These are phyloP conservation scores for Colletotrichum incanum DNA, from an alignment of 2,329 filamentous ascomycete genomes.

Conservation along the genomic window DNA sequence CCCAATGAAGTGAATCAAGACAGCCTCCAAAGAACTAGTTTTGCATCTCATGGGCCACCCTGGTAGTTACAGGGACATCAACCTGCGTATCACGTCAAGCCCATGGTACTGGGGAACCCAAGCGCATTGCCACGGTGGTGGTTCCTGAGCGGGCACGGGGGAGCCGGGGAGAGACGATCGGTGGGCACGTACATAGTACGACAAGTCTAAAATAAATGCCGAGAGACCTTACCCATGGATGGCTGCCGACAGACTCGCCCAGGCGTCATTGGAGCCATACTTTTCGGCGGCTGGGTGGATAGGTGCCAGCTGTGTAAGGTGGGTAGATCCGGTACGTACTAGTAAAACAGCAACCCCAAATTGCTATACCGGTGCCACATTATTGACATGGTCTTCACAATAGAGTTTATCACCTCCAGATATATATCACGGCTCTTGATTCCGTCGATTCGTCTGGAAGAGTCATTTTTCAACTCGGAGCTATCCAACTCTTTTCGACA, in stretches of 20 bases:
- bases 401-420: conserved; percentile 2
- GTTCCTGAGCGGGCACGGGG: neutral
- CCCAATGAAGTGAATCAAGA: neutral
- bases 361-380: conserved; percentile 3
- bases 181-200: neutral
- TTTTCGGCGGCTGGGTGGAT: neutral
- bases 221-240: neutral
- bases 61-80: neutral
- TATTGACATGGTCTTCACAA: conserved; percentile 19
- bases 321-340: conserved; percentile 11
- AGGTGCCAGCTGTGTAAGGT: conserved; percentile 12
- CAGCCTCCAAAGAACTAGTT: neutral
- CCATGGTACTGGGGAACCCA: neutral
- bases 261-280: neutral
- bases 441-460: neutral
- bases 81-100: neutral
- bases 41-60: neutral
- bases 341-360: conserved; percentile 17
- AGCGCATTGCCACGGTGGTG: neutral
- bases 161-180: neutral
- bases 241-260: neutral
- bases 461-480: conserved; percentile 3
- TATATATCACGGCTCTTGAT: conserved; percentile 20
- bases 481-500: conserved; percentile 9
- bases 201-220: neutral